phyloP scores from a whole-genome alignment of 495 filamentous ascomycete genomes.

The Parachaetomium inaequale region DNA sequence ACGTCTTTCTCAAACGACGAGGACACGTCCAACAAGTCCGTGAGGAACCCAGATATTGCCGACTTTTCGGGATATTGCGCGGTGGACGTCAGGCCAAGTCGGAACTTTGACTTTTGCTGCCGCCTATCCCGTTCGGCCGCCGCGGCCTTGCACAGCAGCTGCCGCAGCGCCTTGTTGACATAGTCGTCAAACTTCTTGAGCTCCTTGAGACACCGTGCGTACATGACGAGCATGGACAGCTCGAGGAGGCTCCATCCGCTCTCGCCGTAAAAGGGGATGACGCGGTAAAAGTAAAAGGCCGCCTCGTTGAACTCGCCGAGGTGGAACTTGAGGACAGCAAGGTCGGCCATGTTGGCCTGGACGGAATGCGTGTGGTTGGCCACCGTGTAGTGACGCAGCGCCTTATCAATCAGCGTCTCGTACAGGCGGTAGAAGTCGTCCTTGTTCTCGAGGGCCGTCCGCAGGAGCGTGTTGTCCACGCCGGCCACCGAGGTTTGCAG shows the following conservation, averaged over 20 bases:
- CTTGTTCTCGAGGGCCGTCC: slow-evolving; percentile 47
- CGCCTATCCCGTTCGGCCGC: slow-evolving; percentile 49
- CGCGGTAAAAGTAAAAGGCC: slow-evolving; percentile 73
- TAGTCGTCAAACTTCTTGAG: slow-evolving; percentile 76
- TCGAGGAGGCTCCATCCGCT: slow-evolving; percentile 78
- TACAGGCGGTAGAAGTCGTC: slow-evolving; percentile 59
- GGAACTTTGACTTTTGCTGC: slow-evolving; percentile 37
- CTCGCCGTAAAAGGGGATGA: slow-evolving; percentile 77
- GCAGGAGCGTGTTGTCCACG: slow-evolving; percentile 50
- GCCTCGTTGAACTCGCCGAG: slow-evolving; percentile 69
- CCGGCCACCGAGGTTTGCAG: slow-evolving; percentile 37
- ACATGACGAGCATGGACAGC: slow-evolving; percentile 77
- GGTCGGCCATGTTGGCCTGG: slow-evolving; percentile 74
- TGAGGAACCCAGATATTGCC: slow-evolving; percentile 58
- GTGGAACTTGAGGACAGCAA: slow-evolving; percentile 78
- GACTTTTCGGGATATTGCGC: slow-evolving; percentile 51
- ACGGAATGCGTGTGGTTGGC: slow-evolving; percentile 73
- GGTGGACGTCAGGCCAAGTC: slow-evolving; percentile 15
- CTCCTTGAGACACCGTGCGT: slow-evolving; percentile 76
- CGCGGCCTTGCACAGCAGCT: slow-evolving; percentile 73
- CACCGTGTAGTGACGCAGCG: slow-evolving; percentile 68
- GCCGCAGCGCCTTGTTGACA: slow-evolving; percentile 64
- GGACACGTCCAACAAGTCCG: slow-evolving; percentile 62
- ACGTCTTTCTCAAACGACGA: slow-evolving; percentile 60
- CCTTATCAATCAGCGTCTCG: slow-evolving; percentile 66